Percentiles rank a stretch among this genome's conserved stretches.
phyloP scores from a whole-genome alignment of 208 protist species.

The Trypanosoma avium region DNA sequence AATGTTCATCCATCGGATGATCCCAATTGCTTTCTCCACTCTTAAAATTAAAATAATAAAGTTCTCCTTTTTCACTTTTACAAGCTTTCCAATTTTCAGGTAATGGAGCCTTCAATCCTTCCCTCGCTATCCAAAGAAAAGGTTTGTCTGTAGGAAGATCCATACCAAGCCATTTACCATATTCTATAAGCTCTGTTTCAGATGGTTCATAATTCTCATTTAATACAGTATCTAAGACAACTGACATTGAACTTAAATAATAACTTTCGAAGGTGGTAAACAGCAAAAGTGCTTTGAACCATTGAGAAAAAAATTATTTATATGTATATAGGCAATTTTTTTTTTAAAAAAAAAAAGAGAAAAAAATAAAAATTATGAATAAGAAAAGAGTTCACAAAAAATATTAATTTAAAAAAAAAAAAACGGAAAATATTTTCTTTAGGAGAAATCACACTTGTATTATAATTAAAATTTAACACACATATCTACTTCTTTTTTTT shows the following conservation, averaged over 20 bases:
- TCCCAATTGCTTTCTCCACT: conserved; percentile 94
- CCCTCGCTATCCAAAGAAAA: conserved; percentile 93
- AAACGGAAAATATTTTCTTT: too few relatives aligned
- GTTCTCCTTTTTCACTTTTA: conserved; percentile 88
- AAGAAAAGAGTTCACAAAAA: too few relatives aligned
- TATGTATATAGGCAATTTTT: too few relatives aligned
- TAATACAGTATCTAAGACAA: conserved; percentile 81
- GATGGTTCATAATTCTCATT: conserved; percentile 93
- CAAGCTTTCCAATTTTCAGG: conserved; percentile 95
- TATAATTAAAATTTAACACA: too few relatives aligned
- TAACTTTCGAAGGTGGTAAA: too few relatives aligned
- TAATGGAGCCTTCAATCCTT: conserved; percentile 94
- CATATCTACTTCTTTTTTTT: too few relatives aligned
- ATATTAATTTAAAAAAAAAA: too few relatives aligned
- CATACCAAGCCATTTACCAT: conserved; percentile 96
- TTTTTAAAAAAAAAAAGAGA: too few relatives aligned
- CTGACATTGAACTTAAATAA: conserved; percentile 54
- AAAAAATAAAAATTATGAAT: too few relatives aligned
- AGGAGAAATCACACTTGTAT: too few relatives aligned
- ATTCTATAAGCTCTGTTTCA: conserved; percentile 89
- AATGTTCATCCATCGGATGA: conserved; percentile 95
- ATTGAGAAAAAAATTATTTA: too few relatives aligned
- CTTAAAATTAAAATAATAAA: conserved; percentile 97
- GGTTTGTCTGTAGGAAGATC: conserved; percentile 82
- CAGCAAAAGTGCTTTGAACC: too few relatives aligned